These are phyloP conservation scores for Neobulgaria alba DNA, from an alignment of 2,329 filamentous ascomycete genomes.

Conservation along the genomic window DNA sequence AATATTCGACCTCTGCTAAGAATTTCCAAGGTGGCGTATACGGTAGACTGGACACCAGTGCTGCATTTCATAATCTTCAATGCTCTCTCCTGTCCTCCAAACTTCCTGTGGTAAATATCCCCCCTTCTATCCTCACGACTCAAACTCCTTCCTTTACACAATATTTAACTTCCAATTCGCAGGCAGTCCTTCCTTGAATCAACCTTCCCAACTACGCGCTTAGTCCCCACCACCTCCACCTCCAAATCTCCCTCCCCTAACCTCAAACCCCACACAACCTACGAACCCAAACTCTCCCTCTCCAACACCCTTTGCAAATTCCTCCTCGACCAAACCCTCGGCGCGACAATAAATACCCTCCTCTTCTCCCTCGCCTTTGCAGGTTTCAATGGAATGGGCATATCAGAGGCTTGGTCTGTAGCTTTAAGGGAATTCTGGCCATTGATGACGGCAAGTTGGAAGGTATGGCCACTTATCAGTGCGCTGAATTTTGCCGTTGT, in stretches of 20 bases:
- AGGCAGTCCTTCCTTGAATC: conserved; percentile 71
- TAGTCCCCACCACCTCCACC: conserved; percentile 34
- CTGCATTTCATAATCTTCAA: conserved; percentile 72
- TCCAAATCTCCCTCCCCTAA: conserved; percentile 34
- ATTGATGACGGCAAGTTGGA: conserved; percentile 60
- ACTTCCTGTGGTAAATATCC: conserved; percentile 63
- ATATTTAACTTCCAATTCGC: conserved; percentile 12
- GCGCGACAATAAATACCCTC: conserved; percentile 56
- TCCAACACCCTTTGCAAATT: conserved; percentile 61
- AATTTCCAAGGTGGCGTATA: conserved; percentile 43
- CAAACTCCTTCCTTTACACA: not conserved
- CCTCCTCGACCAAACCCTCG: conserved; percentile 58
- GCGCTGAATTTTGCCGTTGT: conserved; percentile 60
- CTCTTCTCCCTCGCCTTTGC: conserved; percentile 51
- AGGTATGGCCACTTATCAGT: conserved; percentile 64
- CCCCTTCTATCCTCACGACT: not conserved
- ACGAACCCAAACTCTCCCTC: conserved; percentile 46
- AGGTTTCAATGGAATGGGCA: conserved; percentile 32
- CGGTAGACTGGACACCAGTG: conserved; percentile 58
- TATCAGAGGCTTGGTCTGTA: conserved; percentile 35
- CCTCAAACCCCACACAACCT: conserved; percentile 36
- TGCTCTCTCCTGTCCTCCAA: conserved; percentile 67
- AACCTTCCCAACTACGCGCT: conserved; percentile 57
- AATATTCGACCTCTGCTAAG: conserved; percentile 9
- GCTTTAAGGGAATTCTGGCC: conserved; percentile 50